A percentile compares a stretch with the other conserved stretches of the same genome.
phyloP scores from a whole-genome alignment of 1,284 basidiomycete species.

The Puccinia coronata region DNA sequence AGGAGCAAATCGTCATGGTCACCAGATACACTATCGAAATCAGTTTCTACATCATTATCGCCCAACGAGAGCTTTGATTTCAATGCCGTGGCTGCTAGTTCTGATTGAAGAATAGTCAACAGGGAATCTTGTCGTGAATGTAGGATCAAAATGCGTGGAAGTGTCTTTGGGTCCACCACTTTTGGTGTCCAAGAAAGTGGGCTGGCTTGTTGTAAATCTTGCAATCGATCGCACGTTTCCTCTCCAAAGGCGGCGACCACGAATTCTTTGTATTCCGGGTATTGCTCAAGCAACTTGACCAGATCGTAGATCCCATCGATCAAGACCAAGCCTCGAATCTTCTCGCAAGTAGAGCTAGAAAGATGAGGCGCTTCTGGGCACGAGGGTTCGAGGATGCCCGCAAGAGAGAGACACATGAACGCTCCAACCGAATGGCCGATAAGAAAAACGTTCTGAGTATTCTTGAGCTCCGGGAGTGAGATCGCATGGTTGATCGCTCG shows the following conservation, averaged over 20 bases:
- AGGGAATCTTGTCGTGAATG: constrained; percentile 39
- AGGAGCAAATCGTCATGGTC: constrained; percentile 40
- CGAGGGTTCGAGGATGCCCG: constrained; percentile 17
- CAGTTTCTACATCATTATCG: background rate
- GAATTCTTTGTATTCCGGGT: constrained; percentile 33
- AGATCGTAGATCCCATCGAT: constrained; percentile 47
- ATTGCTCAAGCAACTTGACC: constrained; percentile 28
- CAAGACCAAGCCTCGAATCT: constrained; percentile 21
- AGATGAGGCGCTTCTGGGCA: background rate
- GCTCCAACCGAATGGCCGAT: constrained; percentile 49
- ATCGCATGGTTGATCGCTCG: constrained; percentile 14
- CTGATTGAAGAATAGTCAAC: constrained; percentile 34
- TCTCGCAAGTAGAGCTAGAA: background rate
- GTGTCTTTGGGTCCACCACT: background rate
- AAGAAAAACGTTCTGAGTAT: constrained; percentile 21
- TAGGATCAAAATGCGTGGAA: constrained; percentile 27
- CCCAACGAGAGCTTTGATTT: background rate
- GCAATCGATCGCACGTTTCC: background rate
- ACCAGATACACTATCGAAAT: constrained; percentile 27
- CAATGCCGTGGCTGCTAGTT: background rate
- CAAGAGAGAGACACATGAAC: constrained; percentile 35
- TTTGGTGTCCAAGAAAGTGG: constrained; percentile 18
- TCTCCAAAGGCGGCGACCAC: constrained; percentile 10
- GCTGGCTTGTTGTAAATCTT: background rate
- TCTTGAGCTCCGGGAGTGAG: background rate